phyloP scores from a whole-genome alignment of 2,329 filamentous ascomycete genomes.

The Fusarium sp. region DNA sequence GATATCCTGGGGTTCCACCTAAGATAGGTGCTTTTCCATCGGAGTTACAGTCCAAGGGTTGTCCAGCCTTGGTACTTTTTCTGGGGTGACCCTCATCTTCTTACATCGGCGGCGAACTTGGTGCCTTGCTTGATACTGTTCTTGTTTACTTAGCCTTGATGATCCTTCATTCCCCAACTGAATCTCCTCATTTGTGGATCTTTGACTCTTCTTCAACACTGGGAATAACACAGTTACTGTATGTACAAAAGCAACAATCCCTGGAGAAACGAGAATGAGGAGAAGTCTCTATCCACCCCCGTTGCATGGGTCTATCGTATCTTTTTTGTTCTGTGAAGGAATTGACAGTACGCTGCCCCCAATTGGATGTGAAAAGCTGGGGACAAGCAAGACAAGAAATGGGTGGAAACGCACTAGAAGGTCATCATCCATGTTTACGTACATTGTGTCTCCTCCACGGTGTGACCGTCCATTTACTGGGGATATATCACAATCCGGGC shows the following conservation, averaged over 20 bases:
- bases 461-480: conserved; percentile 19
- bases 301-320: conserved; percentile 5
- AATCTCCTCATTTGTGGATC: conserved; percentile 40
- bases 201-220: neutral
- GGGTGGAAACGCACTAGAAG: conserved; percentile 33
- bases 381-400: conserved; percentile 1
- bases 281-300: neutral
- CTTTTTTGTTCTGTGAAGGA: conserved; percentile 1
- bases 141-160: neutral
- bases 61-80: conserved; percentile 26
- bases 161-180: conserved; percentile 13
- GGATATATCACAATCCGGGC: conserved; percentile 22
- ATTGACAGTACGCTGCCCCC: conserved; percentile 9
- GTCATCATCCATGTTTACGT: conserved; percentile 39
- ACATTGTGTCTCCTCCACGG: conserved; percentile 30
- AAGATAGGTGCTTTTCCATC: conserved; percentile 11
- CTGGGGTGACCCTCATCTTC: conserved; percentile 30
- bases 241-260: neutral
- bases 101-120: conserved; percentile 30
- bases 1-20: conserved; percentile 28
- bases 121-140: conserved; percentile 15
- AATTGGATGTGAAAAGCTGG: conserved; percentile 38
- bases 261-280: neutral
- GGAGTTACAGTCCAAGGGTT: conserved; percentile 17
- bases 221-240: neutral